Base-by-base conservation (phyloP, 306 rosid genomes). In the Rosa multiflora region DNA sequence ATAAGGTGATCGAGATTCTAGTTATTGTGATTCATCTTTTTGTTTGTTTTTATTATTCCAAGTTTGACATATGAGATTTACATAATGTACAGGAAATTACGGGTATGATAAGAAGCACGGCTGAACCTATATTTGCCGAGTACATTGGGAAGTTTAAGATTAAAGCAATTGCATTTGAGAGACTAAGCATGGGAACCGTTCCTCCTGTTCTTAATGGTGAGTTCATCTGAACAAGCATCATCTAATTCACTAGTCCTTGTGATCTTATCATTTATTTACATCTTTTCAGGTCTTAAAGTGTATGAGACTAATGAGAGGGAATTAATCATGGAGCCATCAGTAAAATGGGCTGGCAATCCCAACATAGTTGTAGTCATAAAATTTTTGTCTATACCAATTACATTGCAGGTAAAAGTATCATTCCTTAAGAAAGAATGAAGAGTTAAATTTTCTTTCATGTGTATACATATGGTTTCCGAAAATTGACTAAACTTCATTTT, bases 291-390 rank as follows among this genome's bases (percentile, higher is more conserved):
- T 83, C 46, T 96, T 39, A 89, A 93, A 86, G 92, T 87, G 21
- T 86, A 78, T 26, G 94, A 88, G 77, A 93, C 95, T 59, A 86
- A 90, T 78, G 98, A 95, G 82, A 90, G 89, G 74, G 97, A 93
- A 83, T 71, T 93, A 83, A 90, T 90, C 79, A 83, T 90, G 92
- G 97, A 93, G 80, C 92, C 88, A n/a, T 82, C 86, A 37, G 81
- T 96, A 76, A 93, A 87, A 85, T 93, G 98, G 99, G 97, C 94
- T 66, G 93, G 97, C 59, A 93, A 95, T 85, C 94, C 97, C 74
- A 82, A 90, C 86, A 88, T 95, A 77, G 88, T 91, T 83, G 70
- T 93, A 85, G 75, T 73, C 46, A 48, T 95, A 61, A 78, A 89
- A 3, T 46, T 90, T 76, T 79, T 87, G 40, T 90, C 98, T 78